A percentile compares a stretch with the other conserved stretches of the same genome.
phyloP scores from a whole-genome alignment of 2,329 filamentous ascomycete genomes.

The Paracorniculantispora psalliotae region DNA sequence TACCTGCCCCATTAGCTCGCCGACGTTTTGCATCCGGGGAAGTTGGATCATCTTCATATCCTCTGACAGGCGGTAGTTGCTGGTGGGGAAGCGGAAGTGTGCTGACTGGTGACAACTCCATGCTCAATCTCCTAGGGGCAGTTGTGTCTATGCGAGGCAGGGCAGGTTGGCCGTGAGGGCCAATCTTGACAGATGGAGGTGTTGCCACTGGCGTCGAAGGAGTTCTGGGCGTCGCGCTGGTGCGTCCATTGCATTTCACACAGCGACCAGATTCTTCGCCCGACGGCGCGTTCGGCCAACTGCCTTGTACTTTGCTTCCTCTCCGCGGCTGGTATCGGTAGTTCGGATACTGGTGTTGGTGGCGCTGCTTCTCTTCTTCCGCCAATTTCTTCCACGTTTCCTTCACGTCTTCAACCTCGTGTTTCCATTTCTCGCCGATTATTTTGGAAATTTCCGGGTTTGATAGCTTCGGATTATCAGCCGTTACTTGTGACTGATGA shows the following conservation, averaged over 20 bases:
- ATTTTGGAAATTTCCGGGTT: conserved; percentile 98
- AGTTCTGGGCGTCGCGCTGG: conserved; percentile 57
- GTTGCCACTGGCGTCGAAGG: conserved; percentile 45
- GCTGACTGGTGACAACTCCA: conserved; percentile 22
- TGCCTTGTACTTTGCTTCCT: conserved; percentile 34
- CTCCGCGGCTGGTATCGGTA: conserved; percentile 91
- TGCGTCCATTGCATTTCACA: conserved; percentile 65
- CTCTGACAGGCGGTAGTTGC: conserved; percentile 20
- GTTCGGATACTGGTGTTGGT: conserved; percentile 84
- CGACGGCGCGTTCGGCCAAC: conserved; percentile 28
- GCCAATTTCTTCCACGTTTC: conserved; percentile 84
- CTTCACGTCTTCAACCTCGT: conserved; percentile 68
- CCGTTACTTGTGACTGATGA: conserved; percentile 76
- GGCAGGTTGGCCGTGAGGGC: conserved; percentile 19
- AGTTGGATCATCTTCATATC: conserved; percentile 34
- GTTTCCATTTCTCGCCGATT: conserved; percentile 87
- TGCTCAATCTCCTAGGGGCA: conserved; percentile 24
- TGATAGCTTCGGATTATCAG: conserved; percentile 78
- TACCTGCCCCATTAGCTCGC: conserved; percentile 45
- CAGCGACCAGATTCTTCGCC: conserved; percentile 55
- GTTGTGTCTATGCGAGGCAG: conserved; percentile 22
- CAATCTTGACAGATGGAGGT: conserved; percentile 27
- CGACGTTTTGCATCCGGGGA: conserved; percentile 58
- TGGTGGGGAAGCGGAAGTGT: conserved; percentile 21
- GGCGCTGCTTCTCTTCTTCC: conserved; percentile 86